These are phyloP conservation scores for Alternaria rosae DNA, from an alignment of 2,329 filamentous ascomycete genomes.

Conservation along the genomic window DNA sequence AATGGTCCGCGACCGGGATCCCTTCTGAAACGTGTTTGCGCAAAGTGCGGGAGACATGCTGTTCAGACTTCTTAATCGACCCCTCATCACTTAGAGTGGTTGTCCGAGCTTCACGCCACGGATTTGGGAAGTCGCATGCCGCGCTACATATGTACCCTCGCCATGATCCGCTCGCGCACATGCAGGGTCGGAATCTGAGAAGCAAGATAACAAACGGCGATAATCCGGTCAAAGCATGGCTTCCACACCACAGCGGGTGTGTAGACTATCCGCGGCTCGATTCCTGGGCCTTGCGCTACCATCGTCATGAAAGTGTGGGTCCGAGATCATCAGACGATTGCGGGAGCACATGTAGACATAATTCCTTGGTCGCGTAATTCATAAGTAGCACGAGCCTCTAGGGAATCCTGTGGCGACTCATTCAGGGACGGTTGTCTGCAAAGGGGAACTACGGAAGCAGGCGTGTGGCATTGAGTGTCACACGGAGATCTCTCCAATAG, in stretches of 20 bases:
- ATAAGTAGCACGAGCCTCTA: constrained; percentile 11
- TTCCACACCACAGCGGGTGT: constrained; percentile 5
- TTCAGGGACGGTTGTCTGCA: constrained; percentile 11
- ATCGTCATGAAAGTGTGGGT: constrained; percentile 22
- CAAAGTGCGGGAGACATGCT: constrained; percentile 36
- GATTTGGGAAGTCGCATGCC: constrained; percentile 33
- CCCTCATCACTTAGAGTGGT: constrained; percentile 38
- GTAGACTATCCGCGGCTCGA: constrained; percentile 10
- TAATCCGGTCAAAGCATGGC: background rate
- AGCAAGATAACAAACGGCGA: constrained; percentile 19
- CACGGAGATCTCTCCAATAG: constrained; percentile 45
- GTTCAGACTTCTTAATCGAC: constrained; percentile 28
- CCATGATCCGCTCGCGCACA: constrained; percentile 35
- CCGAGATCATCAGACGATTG: constrained; percentile 14
- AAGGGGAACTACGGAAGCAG: constrained; percentile 18
- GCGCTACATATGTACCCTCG: constrained; percentile 40
- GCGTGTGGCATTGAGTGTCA: constrained; percentile 42
- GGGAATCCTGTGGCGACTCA: constrained; percentile 12
- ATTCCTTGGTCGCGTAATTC: constrained; percentile 12
- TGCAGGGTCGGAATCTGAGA: constrained; percentile 34
- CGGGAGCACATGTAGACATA: constrained; percentile 11
- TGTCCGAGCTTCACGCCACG: constrained; percentile 30
- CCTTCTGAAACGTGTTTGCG: constrained; percentile 31
- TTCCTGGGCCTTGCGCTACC: constrained; percentile 20
- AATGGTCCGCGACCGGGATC: constrained; percentile 29